These are phyloP conservation scores for Fusarium illudens DNA, from an alignment of 2,329 filamentous ascomycete genomes.

Conservation along the genomic window DNA sequence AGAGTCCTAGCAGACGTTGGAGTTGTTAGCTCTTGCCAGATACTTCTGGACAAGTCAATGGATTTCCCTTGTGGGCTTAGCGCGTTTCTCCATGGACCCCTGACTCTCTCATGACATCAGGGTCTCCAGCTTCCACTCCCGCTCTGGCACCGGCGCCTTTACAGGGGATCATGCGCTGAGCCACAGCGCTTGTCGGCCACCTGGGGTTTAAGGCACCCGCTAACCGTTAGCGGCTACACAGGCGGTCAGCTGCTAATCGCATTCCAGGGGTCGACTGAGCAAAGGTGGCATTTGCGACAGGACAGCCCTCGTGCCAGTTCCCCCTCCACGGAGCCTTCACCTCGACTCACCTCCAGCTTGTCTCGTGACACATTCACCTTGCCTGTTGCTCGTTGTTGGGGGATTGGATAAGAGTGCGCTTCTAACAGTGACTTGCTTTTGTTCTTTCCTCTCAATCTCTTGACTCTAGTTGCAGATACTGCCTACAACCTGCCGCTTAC, in stretches of 20 bases:
- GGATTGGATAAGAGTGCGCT: not conserved
- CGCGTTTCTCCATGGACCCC: slow-evolving; percentile 13
- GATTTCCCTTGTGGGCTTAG: slow-evolving; percentile 21
- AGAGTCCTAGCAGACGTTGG: not conserved
- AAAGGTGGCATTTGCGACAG: slow-evolving; percentile 28
- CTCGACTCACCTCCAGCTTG: slow-evolving; percentile 2
- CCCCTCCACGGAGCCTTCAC: slow-evolving; percentile 29
- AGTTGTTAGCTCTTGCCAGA: slow-evolving; percentile 1
- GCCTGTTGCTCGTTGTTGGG: slow-evolving; percentile 4
- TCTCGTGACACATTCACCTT: slow-evolving; percentile 27
- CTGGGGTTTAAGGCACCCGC: not conserved
- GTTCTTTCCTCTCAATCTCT: slow-evolving; percentile 1
- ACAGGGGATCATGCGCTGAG: not conserved
- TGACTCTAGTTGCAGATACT: not conserved
- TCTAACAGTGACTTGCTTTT: not conserved
- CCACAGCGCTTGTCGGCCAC: not conserved
- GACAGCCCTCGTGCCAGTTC: slow-evolving; percentile 18
- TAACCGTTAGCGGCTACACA: slow-evolving; percentile 1
- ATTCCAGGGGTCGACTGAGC: slow-evolving; percentile 24
- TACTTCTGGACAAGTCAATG: slow-evolving; percentile 24
- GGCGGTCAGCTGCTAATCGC: slow-evolving; percentile 26
- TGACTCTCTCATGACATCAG: slow-evolving; percentile 5
- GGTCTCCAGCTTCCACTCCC: not conserved
- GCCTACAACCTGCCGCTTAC: not conserved
- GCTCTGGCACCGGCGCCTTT: not conserved